Evolutionary conservation across 192 early-diverging fungal species (phyloP).

Genomic region (Coemansia sp.): DNA sequence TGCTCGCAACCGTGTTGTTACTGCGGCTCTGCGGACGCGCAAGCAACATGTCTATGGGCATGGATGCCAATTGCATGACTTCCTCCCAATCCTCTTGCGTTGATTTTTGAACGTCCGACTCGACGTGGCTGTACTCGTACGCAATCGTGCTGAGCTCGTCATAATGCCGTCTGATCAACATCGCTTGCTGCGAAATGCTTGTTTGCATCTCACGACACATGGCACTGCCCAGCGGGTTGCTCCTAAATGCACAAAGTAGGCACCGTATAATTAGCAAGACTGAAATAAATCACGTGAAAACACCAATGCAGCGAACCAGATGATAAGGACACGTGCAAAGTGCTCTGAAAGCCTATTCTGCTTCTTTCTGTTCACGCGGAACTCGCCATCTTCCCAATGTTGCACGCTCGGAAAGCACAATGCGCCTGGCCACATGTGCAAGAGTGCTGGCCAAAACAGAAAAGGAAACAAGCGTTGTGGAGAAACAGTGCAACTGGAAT

Average conservation of each 20-base stretch:
- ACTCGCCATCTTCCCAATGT: background rate
- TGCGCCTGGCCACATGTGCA: background rate
- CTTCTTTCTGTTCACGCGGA: background rate
- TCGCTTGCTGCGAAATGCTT: conserved; percentile 36
- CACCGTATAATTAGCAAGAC: conserved; percentile 2
- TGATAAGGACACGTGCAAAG: conserved; percentile 1
- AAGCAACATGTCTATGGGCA: conserved; percentile 15
- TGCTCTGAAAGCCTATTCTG: background rate
- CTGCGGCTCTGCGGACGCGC: background rate
- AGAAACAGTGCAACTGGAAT: no score
- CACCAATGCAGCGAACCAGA: background rate
- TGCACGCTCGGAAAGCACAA: background rate
- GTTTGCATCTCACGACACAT: conserved; percentile 44
- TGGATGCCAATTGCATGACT: conserved; percentile 46
- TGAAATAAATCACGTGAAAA: background rate
- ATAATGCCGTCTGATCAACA: conserved; percentile 30
- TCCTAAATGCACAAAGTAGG: conserved; percentile 17
- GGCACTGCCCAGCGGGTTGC: conserved; percentile 44
- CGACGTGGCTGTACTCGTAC: conserved; percentile 33
- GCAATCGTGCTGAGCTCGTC: conserved; percentile 32
- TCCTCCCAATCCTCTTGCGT: conserved; percentile 51
- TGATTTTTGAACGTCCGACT: conserved; percentile 17
- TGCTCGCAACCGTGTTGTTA: conserved; percentile 9
- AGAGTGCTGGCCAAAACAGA: no score
- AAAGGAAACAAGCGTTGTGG: no score